Evolutionary conservation across 1,139 yeast species (phyloP).

Genomic region (Protomyces macrosporus): DNA sequence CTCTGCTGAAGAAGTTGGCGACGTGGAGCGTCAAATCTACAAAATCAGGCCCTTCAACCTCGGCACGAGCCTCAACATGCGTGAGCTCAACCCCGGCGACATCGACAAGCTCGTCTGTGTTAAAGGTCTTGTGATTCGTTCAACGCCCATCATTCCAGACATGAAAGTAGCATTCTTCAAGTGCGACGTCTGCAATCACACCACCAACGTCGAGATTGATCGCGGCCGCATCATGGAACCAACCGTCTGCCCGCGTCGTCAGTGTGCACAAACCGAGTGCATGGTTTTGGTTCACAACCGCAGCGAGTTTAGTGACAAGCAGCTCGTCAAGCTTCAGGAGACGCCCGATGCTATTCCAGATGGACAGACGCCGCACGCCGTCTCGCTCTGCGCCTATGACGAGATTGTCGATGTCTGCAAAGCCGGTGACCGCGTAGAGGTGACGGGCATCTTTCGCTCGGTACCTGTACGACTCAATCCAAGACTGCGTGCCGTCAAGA

Average conservation of each 20-base stretch:
- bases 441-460: conserved; percentile 90
- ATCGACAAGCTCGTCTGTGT: conserved; percentile 88
- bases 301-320: conserved; percentile 89
- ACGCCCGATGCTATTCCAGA: conserved; percentile 98
- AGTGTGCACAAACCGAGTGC: conserved; percentile 77
- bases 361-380: conserved; percentile 97
- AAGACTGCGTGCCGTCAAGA: conserved; percentile 75
- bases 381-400: conserved; percentile 89
- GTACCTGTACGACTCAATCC: conserved; percentile 86
- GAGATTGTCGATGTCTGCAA: conserved; percentile 90
- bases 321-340: conserved; percentile 87
- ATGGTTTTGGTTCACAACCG: conserved; percentile 90
- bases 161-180: conserved; percentile 96
- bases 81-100: conserved; percentile 86
- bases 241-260: conserved; percentile 79
- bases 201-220: conserved; percentile 86
- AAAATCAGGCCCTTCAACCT: conserved; percentile 74
- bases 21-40: conserved; percentile 57
- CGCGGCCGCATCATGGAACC: conserved; percentile 95
- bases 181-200: conserved; percentile 92
- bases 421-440: conserved; percentile 96
- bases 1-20: conserved; percentile 38
- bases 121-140: conserved; percentile 83
- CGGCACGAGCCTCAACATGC: conserved; percentile 57
- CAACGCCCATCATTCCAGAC: conserved; percentile 92